Conservation (phyloP, 176 grass and related monocot species). For the Aechmea fasciata region DNA sequence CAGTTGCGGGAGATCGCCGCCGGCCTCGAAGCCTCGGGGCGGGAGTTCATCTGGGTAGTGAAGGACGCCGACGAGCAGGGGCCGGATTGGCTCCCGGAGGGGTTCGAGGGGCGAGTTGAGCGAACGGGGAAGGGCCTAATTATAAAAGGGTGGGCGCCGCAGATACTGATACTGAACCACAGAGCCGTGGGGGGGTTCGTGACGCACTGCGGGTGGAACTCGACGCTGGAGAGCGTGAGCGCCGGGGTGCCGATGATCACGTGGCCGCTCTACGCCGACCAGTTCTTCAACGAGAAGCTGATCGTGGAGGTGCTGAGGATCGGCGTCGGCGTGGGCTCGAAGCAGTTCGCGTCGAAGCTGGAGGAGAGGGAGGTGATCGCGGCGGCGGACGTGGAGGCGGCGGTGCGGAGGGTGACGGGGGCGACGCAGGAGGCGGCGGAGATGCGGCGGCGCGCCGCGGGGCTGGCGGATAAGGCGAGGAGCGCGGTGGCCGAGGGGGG, state of each 20-base stretch:
- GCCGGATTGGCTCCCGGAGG: slow-evolving; percentile 31
- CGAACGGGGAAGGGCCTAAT: slow-evolving; percentile 23
- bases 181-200: slow-evolving; percentile 36
- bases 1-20: slow-evolving; percentile 44
- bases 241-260: slow-evolving; percentile 66
- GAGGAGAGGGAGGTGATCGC: slow-evolving; percentile 26
- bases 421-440: slow-evolving; percentile 12
- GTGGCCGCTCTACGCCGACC: slow-evolving; percentile 54
- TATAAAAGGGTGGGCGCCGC: slow-evolving; percentile 47
- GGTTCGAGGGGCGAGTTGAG: slow-evolving; percentile 25
- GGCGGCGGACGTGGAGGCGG: slow-evolving; percentile 18
- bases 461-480: slow-evolving; percentile 26
- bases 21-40: slow-evolving; percentile 29
- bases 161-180: slow-evolving; percentile 43
- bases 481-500: slow-evolving; percentile 25
- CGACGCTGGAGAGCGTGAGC: slow-evolving; percentile 35
- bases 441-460: slow-evolving; percentile 10
- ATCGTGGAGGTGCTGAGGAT: slow-evolving; percentile 39
- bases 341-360: slow-evolving; percentile 10
- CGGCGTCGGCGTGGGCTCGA: slow-evolving; percentile 27
- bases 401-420: slow-evolving; percentile 27
- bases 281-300: slow-evolving; percentile 72
- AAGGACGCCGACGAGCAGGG: not conserved
- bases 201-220: slow-evolving; percentile 81
- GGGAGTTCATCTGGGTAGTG: slow-evolving; percentile 53